These are phyloP conservation scores for Drechmeria coniospora DNA, from an alignment of 2,329 filamentous ascomycete species.

Conservation along the genomic window DNA sequence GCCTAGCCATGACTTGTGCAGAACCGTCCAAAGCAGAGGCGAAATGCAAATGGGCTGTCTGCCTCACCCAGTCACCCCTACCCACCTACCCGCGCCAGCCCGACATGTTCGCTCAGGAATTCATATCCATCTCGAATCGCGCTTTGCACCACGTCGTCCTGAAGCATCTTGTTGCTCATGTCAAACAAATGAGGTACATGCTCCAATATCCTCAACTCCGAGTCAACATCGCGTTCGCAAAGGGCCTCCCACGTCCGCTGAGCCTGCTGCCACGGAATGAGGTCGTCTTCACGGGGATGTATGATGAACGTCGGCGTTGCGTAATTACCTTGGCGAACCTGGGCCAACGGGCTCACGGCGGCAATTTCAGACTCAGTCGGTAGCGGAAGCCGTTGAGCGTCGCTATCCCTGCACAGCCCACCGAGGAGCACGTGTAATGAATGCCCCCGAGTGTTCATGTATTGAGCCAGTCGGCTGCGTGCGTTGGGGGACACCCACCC, in stretches of 20 bases:
- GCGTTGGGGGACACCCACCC: slow-evolving; percentile 15
- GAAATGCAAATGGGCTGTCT: no score
- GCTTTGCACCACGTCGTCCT: no score
- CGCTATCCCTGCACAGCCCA: slow-evolving; percentile 9
- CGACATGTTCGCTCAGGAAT: no score
- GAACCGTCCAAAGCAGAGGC: no score
- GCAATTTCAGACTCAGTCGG: slow-evolving; percentile 5
- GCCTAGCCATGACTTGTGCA: no score
- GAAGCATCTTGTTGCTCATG: no score
- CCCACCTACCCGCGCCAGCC: no score
- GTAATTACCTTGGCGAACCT: slow-evolving; percentile 15
- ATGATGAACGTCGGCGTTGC: slow-evolving; percentile 18
- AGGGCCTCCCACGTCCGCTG: slow-evolving; percentile 9
- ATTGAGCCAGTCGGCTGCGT: slow-evolving; percentile 20
- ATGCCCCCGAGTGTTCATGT: slow-evolving; percentile 26
- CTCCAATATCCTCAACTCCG: neutral
- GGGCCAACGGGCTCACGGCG: slow-evolving; percentile 14
- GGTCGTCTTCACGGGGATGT: slow-evolving; percentile 15
- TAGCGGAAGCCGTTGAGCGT: neutral
- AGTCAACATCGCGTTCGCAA: neutral
- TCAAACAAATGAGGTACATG: neutral
- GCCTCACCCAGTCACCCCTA: no score
- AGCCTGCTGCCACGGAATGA: slow-evolving; percentile 16
- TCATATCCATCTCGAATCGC: no score
- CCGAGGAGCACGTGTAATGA: slow-evolving; percentile 19